phyloP scores from a whole-genome alignment of 768 basidiomycete genomes.

The Tricholoma terreum region DNA sequence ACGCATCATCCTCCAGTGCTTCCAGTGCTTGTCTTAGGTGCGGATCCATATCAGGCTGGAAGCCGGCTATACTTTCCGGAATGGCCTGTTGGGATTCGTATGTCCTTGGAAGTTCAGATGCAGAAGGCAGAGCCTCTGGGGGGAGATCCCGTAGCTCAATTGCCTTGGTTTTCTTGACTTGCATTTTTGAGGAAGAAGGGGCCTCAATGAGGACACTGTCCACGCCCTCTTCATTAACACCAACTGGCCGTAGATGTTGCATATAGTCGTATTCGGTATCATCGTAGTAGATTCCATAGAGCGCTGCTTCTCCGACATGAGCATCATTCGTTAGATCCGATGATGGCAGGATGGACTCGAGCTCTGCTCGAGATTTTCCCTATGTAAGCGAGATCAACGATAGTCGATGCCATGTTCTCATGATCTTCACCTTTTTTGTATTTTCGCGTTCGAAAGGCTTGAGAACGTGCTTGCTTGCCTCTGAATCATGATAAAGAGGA shows the following conservation, averaged over 20 bases:
- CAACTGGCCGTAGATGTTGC: conserved; percentile 86
- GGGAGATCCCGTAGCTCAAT: conserved; percentile 61
- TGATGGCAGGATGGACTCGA: conserved; percentile 56
- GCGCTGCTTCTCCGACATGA: conserved; percentile 82
- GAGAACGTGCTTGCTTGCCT: conserved; percentile 85
- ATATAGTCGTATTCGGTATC: conserved; percentile 98
- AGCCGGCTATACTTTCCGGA: conserved; percentile 79
- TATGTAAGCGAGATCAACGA: conserved; percentile 27
- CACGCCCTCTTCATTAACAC: conserved; percentile 73
- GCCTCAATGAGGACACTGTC: conserved; percentile 82
- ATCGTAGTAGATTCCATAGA: conserved; percentile 92
- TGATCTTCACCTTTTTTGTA: conserved; percentile 51
- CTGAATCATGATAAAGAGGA: conserved; percentile 91
- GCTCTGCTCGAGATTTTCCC: conserved; percentile 81
- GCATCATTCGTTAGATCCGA: conserved; percentile 47
- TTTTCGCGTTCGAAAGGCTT: conserved; percentile 78
- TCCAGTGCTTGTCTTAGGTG: conserved; percentile 90
- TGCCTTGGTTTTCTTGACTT: conserved; percentile 27
- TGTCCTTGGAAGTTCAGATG: conserved; percentile 67
- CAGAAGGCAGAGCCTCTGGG: conserved; percentile 68
- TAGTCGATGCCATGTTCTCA: conserved; percentile 7
- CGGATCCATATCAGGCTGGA: conserved; percentile 96
- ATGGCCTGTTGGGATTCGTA: conserved; percentile 77
- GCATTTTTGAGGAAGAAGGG: conserved; percentile 37
- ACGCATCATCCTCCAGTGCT: conserved; percentile 94